A percentile compares a stretch with the other conserved stretches of the same genome.
phyloP scores from a whole-genome alignment of 73 alveolate genomes.

The Blepharisma japonicum region DNA sequence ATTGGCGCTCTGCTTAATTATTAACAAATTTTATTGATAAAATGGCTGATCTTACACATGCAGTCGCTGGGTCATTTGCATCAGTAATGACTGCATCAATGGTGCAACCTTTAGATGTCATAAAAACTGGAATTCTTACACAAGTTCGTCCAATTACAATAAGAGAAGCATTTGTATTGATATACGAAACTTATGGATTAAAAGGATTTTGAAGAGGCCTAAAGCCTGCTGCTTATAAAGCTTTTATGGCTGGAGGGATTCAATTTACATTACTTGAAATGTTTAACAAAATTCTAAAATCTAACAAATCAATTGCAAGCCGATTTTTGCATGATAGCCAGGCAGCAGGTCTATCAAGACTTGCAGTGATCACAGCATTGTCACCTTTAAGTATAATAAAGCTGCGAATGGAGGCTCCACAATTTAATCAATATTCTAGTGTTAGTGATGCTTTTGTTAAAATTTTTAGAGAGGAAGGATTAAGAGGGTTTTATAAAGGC shows the following conservation, averaged over 20 bases:
- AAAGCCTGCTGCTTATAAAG: not conserved
- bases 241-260: slow-evolving; percentile 3
- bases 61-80: not conserved
- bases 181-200: not conserved
- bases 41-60: too few relatives aligned
- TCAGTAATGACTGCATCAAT: not conserved
- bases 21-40: too few relatives aligned
- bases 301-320: not conserved
- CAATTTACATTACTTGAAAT: not conserved
- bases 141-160: not conserved
- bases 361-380: not conserved
- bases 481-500: slow-evolving; percentile 22
- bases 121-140: slow-evolving; percentile 1
- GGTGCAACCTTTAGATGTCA: slow-evolving; percentile 26
- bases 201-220: slow-evolving; percentile 21
- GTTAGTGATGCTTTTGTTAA: not conserved
- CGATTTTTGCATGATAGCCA: not conserved
- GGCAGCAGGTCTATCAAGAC: not conserved
- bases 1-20: too few relatives aligned
- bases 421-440: not conserved
- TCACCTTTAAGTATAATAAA: not conserved
- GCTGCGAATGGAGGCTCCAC: slow-evolving; percentile 26
- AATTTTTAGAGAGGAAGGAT: slow-evolving; percentile 16
- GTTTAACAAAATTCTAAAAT: not conserved
- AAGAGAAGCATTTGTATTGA: not conserved